phyloP scores from a whole-genome alignment of 306 rosid species.

The Medicago arabica region DNA sequence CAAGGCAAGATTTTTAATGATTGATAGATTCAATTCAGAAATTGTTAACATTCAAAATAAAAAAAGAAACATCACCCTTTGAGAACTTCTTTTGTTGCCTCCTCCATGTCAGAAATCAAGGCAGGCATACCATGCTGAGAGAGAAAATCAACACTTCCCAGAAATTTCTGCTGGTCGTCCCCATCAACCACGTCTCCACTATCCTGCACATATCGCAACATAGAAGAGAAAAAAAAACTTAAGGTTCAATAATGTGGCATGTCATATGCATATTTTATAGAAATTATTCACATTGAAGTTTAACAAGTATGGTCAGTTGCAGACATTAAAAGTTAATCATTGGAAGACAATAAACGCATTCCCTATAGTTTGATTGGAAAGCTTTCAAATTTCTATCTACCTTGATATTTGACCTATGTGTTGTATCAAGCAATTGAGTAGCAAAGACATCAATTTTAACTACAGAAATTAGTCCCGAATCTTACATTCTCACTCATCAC shows the following conservation, averaged over 20 bases:
- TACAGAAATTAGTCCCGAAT: conserved; percentile 22
- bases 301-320: neutral
- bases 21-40: conserved; percentile 27
- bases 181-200: conserved; percentile 66
- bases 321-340: conserved; percentile 8
- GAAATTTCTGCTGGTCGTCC: conserved; percentile 89
- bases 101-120: conserved; percentile 75
- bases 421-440: neutral
- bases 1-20: conserved; percentile 12
- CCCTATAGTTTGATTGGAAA: conserved; percentile 1
- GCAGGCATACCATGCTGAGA: conserved; percentile 64
- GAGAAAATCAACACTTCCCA: conserved; percentile 81
- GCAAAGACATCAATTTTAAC: conserved; percentile 33
- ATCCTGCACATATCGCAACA: conserved; percentile 60
- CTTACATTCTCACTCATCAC: conserved; percentile 12
- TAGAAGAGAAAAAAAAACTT: neutral
- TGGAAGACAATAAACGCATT: conserved; percentile 22
- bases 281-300: conserved; percentile 23
- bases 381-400: conserved; percentile 3
- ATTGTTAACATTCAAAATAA: conserved; percentile 31
- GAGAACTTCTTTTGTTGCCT: conserved; percentile 74
- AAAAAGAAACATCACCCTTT: conserved; percentile 68
- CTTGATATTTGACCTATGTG: no score
- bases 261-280: conserved; percentile 14
- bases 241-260: conserved; percentile 24